These are phyloP conservation scores for Talaromyces rugulosus DNA, from an alignment of 2,329 filamentous ascomycete species.

Conservation along the genomic window DNA sequence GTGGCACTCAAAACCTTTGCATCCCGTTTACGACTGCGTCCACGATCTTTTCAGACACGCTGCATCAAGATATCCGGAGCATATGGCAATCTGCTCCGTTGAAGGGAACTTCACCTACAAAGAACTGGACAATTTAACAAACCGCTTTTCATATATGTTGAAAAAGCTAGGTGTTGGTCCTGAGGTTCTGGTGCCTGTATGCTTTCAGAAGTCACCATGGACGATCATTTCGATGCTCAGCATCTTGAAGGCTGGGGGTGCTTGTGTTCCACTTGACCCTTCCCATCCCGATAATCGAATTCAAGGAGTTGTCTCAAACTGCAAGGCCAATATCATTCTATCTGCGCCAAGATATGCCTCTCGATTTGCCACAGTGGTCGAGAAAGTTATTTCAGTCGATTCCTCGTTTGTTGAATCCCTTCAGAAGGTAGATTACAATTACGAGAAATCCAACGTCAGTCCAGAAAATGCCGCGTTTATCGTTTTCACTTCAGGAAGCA, in stretches of 20 bases:
- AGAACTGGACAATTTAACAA: slow-evolving; percentile 29
- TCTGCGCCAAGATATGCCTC: background rate
- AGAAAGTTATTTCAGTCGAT: background rate
- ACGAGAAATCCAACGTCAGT: background rate
- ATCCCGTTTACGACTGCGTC: background rate
- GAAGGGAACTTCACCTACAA: slow-evolving; percentile 26
- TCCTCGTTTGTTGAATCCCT: background rate
- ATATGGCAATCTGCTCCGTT: slow-evolving; percentile 23
- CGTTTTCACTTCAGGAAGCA: slow-evolving; percentile 2
- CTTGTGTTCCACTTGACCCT: slow-evolving; percentile 19
- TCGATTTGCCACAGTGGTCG: background rate
- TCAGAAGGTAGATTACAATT: background rate
- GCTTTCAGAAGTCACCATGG: slow-evolving; percentile 30
- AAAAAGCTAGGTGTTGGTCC: slow-evolving; percentile 27
- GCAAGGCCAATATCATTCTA: background rate
- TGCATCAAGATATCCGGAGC: background rate
- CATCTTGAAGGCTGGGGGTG: slow-evolving; percentile 26
- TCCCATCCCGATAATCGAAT: slow-evolving; percentile 18
- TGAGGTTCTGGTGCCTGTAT: slow-evolving; percentile 20
- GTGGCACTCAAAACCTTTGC: background rate
- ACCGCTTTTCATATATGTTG: slow-evolving; percentile 24
- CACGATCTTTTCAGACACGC: slow-evolving; percentile 3
- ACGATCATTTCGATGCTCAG: slow-evolving; percentile 25
- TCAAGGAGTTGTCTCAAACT: background rate
- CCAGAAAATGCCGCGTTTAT: slow-evolving; percentile 20